Conservation (phyloP, 805 yeast species). For the Lachancea mirantina region DNA sequence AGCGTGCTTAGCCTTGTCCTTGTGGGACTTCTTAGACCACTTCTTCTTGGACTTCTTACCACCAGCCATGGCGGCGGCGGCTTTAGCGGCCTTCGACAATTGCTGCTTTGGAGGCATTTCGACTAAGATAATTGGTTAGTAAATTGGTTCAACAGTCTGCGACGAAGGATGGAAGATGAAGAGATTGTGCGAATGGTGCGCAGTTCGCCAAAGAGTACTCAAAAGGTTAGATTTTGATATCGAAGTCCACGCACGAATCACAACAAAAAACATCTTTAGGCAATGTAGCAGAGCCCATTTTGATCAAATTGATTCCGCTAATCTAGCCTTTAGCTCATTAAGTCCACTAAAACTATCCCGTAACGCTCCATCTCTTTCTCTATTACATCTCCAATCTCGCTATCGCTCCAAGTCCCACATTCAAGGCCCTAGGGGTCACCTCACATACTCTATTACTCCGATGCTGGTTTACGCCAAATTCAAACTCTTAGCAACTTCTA, state of each 20-base stretch:
- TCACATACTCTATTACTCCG: conserved; percentile 14
- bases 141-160: background rate
- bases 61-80: conserved; percentile 99
- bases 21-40: conserved; percentile 99
- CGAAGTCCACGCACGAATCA: too few species aligned
- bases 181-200: too few species aligned
- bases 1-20: conserved; percentile 99
- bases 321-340: too few species aligned
- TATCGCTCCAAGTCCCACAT: background rate
- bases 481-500: too few species aligned
- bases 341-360: too few species aligned
- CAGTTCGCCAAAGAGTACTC: too few species aligned
- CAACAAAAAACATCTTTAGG: too few species aligned
- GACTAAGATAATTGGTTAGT: conserved; percentile 10
- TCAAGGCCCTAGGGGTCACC: background rate
- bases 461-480: conserved; percentile 10
- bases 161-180: background rate
- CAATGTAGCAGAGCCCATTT: too few species aligned
- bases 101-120: conserved; percentile 99
- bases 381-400: background rate
- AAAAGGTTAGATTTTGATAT: too few species aligned
- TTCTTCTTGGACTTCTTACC: conserved; percentile 99
- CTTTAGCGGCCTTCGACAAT: conserved; percentile 99
- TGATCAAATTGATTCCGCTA: too few species aligned
- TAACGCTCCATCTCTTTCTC: background rate